phyloP scores from a whole-genome alignment of 169 alveolate genomes.

The Prorocentrum cordatum region DNA sequence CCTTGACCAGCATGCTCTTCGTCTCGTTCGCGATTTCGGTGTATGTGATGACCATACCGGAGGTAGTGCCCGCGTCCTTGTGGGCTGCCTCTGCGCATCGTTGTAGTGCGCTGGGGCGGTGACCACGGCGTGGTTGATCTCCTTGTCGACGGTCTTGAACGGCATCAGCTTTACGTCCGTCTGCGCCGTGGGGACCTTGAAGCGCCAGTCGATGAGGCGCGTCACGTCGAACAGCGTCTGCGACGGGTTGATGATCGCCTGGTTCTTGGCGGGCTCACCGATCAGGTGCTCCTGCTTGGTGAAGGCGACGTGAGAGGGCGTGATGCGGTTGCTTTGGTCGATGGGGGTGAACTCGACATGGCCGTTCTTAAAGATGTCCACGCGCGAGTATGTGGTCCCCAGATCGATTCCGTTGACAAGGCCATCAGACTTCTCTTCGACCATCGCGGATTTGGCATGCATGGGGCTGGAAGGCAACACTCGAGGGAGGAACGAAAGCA shows the following conservation, averaged over 20 bases:
- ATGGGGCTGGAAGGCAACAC: too few species aligned
- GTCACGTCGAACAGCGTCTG: constrained; percentile 92
- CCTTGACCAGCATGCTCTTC: too few species aligned
- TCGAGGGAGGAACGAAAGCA: too few species aligned
- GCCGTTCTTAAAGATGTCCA: constrained; percentile 91
- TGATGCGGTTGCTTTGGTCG: constrained; percentile 87
- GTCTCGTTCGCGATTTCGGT: too few species aligned
- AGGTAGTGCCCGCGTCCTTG: constrained; percentile 96
- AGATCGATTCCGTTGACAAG: constrained; percentile 95
- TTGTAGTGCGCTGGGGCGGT: constrained; percentile 95
- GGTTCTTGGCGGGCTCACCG: constrained; percentile 94
- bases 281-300: constrained; percentile 87
- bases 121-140: too few species aligned
- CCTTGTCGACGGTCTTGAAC: constrained; percentile 84
- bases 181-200: constrained; percentile 86
- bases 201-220: constrained; percentile 92
- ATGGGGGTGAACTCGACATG: constrained; percentile 89
- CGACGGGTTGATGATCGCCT: constrained; percentile 91
- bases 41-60: constrained; percentile 92
- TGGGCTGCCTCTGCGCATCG: constrained; percentile 95
- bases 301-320: constrained; percentile 96
- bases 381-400: constrained; percentile 96
- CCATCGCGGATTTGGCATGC: too few species aligned
- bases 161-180: constrained; percentile 88
- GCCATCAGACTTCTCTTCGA: too few species aligned